phyloP scores from a whole-genome alignment of 495 filamentous ascomycete genomes.

The Ramalina peruviana region DNA sequence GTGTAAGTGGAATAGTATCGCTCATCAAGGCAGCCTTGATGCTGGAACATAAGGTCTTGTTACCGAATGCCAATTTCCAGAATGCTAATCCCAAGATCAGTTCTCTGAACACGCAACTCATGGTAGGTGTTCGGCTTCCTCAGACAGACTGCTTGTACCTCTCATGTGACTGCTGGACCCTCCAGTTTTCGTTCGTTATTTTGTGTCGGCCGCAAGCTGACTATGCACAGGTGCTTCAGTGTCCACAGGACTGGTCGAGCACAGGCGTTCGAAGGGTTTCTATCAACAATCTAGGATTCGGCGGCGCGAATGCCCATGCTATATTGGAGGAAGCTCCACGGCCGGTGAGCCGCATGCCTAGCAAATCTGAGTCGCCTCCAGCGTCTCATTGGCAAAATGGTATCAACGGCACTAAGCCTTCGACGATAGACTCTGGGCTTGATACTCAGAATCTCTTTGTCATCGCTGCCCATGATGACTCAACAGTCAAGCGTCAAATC shows the following conservation, averaged over 20 bases:
- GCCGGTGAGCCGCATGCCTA: too few species aligned
- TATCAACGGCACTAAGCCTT: too few species aligned
- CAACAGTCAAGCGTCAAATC: too few species aligned
- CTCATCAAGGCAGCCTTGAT: constrained; percentile 24
- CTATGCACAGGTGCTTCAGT: neutral
- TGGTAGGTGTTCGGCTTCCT: constrained; percentile 2
- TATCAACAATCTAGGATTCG: constrained; percentile 49
- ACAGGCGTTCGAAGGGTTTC: constrained; percentile 33
- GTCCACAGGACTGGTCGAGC: constrained; percentile 1
- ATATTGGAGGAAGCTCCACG: constrained; percentile 27
- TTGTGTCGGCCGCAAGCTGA: neutral
- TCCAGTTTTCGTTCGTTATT: too few species aligned
- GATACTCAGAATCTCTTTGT: too few species aligned
- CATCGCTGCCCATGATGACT: too few species aligned
- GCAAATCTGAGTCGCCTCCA: too few species aligned
- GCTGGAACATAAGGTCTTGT: constrained; percentile 20
- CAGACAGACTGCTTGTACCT: too few species aligned
- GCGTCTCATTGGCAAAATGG: too few species aligned
- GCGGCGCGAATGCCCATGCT: constrained; percentile 42
- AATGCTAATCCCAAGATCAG: constrained; percentile 15
- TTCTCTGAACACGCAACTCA: constrained; percentile 16
- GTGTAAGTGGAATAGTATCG: constrained; percentile 21
- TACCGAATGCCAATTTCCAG: constrained; percentile 20
- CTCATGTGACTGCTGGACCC: too few species aligned
- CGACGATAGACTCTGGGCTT: too few species aligned